Conservation (phyloP, 2,329 filamentous ascomycete species). For the Fusarium globosum region DNA sequence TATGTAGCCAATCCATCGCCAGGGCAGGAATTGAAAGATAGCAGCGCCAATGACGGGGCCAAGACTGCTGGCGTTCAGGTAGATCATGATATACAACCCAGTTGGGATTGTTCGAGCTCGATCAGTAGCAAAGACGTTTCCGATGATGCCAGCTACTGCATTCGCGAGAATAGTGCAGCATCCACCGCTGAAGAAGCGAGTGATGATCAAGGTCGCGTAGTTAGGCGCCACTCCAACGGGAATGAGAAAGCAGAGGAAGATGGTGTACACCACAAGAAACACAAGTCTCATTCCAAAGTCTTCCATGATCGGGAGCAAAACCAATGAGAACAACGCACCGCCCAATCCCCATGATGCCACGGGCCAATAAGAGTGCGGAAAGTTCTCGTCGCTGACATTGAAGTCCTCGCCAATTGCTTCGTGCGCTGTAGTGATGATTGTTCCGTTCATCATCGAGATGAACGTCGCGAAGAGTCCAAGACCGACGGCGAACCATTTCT, state of each 20-base stretch:
- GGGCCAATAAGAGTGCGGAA: slow-evolving; percentile 31
- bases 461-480: slow-evolving; percentile 24
- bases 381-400: slow-evolving; percentile 11
- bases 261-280: slow-evolving; percentile 4
- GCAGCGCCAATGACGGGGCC: slow-evolving; percentile 25
- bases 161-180: slow-evolving; percentile 23
- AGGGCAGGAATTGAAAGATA: slow-evolving; percentile 15
- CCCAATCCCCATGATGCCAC: slow-evolving; percentile 26
- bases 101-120: slow-evolving; percentile 16
- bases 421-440: slow-evolving; percentile 29
- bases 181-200: slow-evolving; percentile 19
- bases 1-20: slow-evolving; percentile 31
- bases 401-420: slow-evolving; percentile 20
- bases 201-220: slow-evolving; percentile 24
- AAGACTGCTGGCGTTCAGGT: slow-evolving; percentile 20
- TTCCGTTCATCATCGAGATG: slow-evolving; percentile 31
- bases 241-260: slow-evolving; percentile 21
- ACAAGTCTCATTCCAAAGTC: slow-evolving; percentile 29
- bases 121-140: slow-evolving; percentile 13
- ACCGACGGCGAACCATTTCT: slow-evolving; percentile 21
- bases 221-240: slow-evolving; percentile 17
- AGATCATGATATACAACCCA: slow-evolving; percentile 26
- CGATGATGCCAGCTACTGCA: slow-evolving; percentile 4
- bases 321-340: slow-evolving; percentile 13
- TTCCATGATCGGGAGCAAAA: slow-evolving; percentile 26